Conservation (phyloP, 441 rosid genomes). For the Pelargonium fulgidum region DNA sequence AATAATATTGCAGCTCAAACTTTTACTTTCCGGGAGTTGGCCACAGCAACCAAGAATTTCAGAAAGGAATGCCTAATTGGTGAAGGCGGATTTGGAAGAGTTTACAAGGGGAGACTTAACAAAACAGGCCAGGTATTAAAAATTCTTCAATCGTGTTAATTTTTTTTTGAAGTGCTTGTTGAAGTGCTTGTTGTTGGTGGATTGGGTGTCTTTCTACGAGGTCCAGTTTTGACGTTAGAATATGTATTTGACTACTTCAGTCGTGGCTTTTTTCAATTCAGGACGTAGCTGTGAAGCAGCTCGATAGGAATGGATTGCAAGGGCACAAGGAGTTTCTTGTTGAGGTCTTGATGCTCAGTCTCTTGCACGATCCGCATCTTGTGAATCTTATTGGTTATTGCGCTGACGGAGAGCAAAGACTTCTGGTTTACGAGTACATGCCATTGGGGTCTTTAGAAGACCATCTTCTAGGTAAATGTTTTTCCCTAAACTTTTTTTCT, state of each 20-base stretch:
- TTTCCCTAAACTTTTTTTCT: too few relatives aligned
- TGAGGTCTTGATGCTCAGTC: conserved; percentile 50
- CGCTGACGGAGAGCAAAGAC: conserved; percentile 94
- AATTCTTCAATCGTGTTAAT: neutral
- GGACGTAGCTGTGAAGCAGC: conserved; percentile 88
- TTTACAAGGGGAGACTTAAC: conserved; percentile 59
- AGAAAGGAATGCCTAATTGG: conserved; percentile 70
- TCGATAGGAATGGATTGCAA: conserved; percentile 56
- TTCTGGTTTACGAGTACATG: conserved; percentile 65
- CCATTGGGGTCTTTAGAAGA: conserved; percentile 12
- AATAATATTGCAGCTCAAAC: conserved; percentile 30
- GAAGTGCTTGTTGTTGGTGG: too few relatives aligned
- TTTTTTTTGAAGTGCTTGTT: too few relatives aligned
- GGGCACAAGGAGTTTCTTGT: conserved; percentile 63
- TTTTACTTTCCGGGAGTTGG: conserved; percentile 72
- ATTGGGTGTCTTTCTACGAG: too few relatives aligned
- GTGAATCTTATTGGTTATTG: conserved; percentile 73
- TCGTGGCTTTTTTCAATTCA: conserved; percentile 7
- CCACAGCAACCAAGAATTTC: conserved; percentile 82
- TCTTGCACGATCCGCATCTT: conserved; percentile 55
- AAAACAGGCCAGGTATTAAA: conserved; percentile 47
- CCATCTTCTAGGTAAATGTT: too few relatives aligned
- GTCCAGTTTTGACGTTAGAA: too few relatives aligned
- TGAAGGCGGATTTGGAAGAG: conserved; percentile 86
- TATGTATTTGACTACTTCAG: neutral